Percentiles rank a stretch among this genome's conserved stretches.
Evolutionary conservation across 2,329 filamentous ascomycete species (phyloP).

Genomic region (Dendrostoma leiphaemia): DNA sequence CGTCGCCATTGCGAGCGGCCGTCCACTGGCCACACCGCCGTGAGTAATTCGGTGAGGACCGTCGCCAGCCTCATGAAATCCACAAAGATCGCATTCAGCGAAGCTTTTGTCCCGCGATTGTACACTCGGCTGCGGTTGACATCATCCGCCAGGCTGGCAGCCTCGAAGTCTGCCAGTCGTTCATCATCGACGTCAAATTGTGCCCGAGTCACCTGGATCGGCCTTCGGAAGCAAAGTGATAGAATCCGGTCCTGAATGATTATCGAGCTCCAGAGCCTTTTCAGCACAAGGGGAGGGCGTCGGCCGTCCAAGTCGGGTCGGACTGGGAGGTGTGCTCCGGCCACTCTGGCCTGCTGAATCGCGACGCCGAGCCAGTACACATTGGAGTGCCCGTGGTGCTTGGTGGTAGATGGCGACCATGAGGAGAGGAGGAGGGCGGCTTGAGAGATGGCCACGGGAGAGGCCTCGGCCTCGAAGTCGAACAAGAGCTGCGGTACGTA

Average conservation of each 20-base stretch:
- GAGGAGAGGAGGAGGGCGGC: conserved; percentile 42
- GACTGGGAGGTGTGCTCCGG: conserved; percentile 35
- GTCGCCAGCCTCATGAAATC: conserved; percentile 45
- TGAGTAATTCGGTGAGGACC: conserved; percentile 44
- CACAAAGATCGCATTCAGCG: conserved; percentile 42
- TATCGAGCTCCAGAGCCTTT: conserved; percentile 37
- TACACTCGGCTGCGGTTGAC: conserved; percentile 44
- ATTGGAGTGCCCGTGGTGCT: conserved; percentile 26
- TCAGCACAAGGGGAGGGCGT: conserved; percentile 23
- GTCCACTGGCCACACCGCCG: conserved; percentile 42
- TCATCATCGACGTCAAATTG: conserved; percentile 28
- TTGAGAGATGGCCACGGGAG: conserved; percentile 38
- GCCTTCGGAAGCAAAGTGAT: conserved; percentile 32
- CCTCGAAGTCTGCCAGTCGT: conserved; percentile 39
- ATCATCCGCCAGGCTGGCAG: conserved; percentile 31
- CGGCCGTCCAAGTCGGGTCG: not conserved
- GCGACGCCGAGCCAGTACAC: conserved; percentile 48
- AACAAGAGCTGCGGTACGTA: conserved; percentile 33
- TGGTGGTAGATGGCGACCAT: conserved; percentile 31
- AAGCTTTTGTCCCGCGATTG: conserved; percentile 40
- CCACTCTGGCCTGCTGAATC: conserved; percentile 47
- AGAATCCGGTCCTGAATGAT: conserved; percentile 35
- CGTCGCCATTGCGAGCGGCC: too few species aligned
- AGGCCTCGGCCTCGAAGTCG: conserved; percentile 44
- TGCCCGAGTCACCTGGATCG: conserved; percentile 30